Evolutionary conservation across 768 basidiomycete species (phyloP).

Genomic region (Agaricus sinodeliciosus): DNA sequence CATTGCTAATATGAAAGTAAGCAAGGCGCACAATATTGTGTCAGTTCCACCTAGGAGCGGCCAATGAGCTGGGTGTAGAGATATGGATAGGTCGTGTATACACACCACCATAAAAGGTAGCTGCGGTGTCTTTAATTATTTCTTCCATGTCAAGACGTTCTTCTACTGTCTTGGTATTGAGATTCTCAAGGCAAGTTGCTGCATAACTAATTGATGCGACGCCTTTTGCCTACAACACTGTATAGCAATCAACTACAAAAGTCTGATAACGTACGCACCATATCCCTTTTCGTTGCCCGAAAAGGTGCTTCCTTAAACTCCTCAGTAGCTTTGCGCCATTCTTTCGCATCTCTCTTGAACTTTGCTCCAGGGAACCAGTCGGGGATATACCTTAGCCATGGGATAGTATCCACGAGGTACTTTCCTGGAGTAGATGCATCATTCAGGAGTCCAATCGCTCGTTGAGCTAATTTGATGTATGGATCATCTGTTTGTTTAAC

Average conservation of each 20-base stretch:
- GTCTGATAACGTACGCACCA: constrained; percentile 11
- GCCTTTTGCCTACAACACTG: neutral
- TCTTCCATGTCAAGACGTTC: neutral
- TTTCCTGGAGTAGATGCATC: constrained; percentile 3
- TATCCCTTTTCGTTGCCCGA: constrained; percentile 12
- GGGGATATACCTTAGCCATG: constrained; percentile 33
- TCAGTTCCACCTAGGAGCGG: constrained; percentile 17
- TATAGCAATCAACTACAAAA: neutral
- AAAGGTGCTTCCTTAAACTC: constrained; percentile 31
- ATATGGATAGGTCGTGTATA: neutral
- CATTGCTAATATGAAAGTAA: constrained; percentile 35
- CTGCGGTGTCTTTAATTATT: constrained; percentile 9
- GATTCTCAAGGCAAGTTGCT: constrained; percentile 8
- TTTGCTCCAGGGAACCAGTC: constrained; percentile 50
- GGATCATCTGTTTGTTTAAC: constrained; percentile 31
- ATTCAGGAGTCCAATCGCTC: constrained; percentile 21
- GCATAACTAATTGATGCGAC: neutral
- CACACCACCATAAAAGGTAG: constrained; percentile 10
- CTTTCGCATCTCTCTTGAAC: constrained; percentile 41
- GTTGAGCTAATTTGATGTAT: constrained; percentile 31
- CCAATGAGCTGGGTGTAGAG: constrained; percentile 1
- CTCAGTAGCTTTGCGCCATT: constrained; percentile 30
- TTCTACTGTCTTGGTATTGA: neutral
- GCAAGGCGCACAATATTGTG: constrained; percentile 18
- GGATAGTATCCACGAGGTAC: constrained; percentile 33